Conservation (phyloP, 2,329 filamentous ascomycete species). For the Ophiostoma pallidulum region DNA sequence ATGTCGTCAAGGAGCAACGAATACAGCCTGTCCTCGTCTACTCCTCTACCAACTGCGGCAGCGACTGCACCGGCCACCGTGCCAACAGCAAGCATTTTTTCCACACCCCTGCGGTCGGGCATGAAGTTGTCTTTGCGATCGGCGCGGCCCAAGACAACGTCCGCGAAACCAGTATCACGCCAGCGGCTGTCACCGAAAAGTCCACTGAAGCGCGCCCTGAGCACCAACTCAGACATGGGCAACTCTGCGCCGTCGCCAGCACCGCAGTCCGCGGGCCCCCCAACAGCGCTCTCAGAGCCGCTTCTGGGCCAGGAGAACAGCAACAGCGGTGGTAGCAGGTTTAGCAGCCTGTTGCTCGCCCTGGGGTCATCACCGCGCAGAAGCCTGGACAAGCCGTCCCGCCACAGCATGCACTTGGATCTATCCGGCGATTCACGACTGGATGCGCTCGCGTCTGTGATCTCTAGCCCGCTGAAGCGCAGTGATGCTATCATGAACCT, state of each 20-base stretch:
- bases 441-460: constrained; percentile 41
- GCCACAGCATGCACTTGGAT: constrained; percentile 50
- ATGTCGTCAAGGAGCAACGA: constrained; percentile 10
- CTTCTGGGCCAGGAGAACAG: constrained; percentile 36
- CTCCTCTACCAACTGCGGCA: constrained; percentile 8
- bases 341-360: constrained; percentile 22
- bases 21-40: constrained; percentile 6
- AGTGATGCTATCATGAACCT: constrained; percentile 84
- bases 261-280: constrained; percentile 30
- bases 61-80: constrained; percentile 17
- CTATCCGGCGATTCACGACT: constrained; percentile 40
- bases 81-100: constrained; percentile 35
- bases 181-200: constrained; percentile 67
- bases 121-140: constrained; percentile 58
- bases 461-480: constrained; percentile 80
- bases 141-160: constrained; percentile 49
- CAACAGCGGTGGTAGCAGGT: constrained; percentile 21
- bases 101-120: constrained; percentile 56
- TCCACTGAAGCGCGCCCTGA: constrained; percentile 69
- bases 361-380: constrained; percentile 34
- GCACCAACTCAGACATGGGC: constrained; percentile 58
- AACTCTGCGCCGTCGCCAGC: constrained; percentile 51
- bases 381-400: constrained; percentile 38
- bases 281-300: constrained; percentile 20
- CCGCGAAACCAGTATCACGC: constrained; percentile 46